Base-by-base conservation (phyloP, 305 asterid species). In the Fraxinus angustifolia region DNA sequence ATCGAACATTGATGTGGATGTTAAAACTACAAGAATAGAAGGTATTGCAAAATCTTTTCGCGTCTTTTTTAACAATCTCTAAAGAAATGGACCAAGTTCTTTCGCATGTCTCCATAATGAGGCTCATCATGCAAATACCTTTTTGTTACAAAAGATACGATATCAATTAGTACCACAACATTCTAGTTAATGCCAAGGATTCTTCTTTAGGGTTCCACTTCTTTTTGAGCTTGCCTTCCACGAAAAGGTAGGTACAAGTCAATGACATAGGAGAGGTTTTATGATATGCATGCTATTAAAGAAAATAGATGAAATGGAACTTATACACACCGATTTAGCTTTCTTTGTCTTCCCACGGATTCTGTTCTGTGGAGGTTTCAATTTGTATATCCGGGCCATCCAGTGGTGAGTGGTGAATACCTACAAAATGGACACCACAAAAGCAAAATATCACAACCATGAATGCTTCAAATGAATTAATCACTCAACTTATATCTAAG, bases 341-440 rank as follows among this genome's bases (percentile, higher is more conserved):
- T 91, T 96, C 93, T 94, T 94, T 78, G 93, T 88, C 93, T 93
- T 96, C 62, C 93, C 98, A 21, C 97, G 96, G 81, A 91, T 86
- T 86, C 98, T 91, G 84, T 94, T 96, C 95, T 83, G 91, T 2
- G 88, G 97, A 73, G 97, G 83, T 81, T 96, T 96, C 80, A 96
- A 80, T 85, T 94, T 96, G 94, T 89, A 96, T 73, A 96, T 86
- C 81, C 97, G 93, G 68, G 94, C 97, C 98, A 96, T 96, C 99
- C 99, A 94, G 60, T 96, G 99, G 78, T 94, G 99, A 83, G 97
- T 96, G 28, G 97, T 96, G 92, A 96, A 96, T 30, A 93, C 98
- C 98, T 94, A 85, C 16, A 82, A 21, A 65, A 67, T 11, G 30
- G 30, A 58, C 11, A 76, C 28, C 65, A n/a, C 35, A 40, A 40